Evolutionary conservation across 1,284 basidiomycete genomes (phyloP), one percentile per base, ranked within the genome.

Genomic region (Thecaphora frezii): DNA sequence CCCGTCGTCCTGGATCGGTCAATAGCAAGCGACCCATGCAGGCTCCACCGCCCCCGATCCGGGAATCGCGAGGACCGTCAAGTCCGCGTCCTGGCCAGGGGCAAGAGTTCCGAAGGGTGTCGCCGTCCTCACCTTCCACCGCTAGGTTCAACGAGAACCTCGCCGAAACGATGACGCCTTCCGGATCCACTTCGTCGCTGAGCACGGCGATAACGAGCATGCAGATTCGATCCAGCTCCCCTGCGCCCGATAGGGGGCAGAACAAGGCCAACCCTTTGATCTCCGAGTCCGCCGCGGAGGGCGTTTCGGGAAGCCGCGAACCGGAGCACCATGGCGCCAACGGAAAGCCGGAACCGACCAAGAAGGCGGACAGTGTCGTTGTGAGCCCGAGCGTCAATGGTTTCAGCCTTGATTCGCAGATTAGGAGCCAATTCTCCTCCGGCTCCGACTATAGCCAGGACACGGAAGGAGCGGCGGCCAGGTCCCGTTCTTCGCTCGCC

Each of bases 21-120:
- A 41, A 37, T 10, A 49, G 54, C 19, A 63, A 63, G 51, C 52
- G 65, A 19, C 65, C 65, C 22, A 59, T 67, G 56, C 36, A 67
- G 38, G 59, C 60, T 7, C 65, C 65, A 9, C 60, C 65, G 2
- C 65, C 65, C 8, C 65, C 65, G n/a, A 26, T 30, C 10, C 10
- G 43, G 43, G 43, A 44, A 16, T 5, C 7, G 16, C 43, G 43
- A 8, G 16, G 5, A 3, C 28, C 43, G 7, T 24, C 43, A 7
- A 44, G 22, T 22, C n/a, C 19, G 4, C 12, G 12, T 18, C 16
- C 33, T 16, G 33, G 33, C 13, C 33, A 36, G 13, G 18, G 7
- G 10, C 33, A 9, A 4, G 33, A 36, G n/a, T n/a, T n/a, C 18
- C 33, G 16, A 36, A 7, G 33, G 7, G 33, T 3, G 13, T 36